Evolutionary conservation across 192 early-diverging fungal species (phyloP).

Genomic region (Dissophora globulifera): DNA sequence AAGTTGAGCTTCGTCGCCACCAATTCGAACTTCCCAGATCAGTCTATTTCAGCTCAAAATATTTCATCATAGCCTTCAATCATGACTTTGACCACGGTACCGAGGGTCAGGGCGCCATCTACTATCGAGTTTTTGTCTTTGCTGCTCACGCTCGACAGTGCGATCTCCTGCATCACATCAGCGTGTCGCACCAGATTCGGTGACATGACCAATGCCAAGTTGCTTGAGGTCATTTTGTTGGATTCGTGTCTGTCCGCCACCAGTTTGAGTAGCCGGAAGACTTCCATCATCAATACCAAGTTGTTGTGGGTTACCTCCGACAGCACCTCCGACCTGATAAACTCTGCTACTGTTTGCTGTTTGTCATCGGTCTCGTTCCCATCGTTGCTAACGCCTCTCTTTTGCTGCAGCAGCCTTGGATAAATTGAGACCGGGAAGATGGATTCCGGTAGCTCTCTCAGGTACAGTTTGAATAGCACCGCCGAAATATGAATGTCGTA

Average conservation of each 20-base stretch:
- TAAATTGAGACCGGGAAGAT: conserved; percentile 74
- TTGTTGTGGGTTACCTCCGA: conserved; percentile 59
- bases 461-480: conserved; percentile 84
- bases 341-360: conserved; percentile 55
- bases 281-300: conserved; percentile 64
- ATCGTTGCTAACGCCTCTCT: too few relatives aligned
- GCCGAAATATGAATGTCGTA: conserved; percentile 86
- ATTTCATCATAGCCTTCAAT: conserved; percentile 44
- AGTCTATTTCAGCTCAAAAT: conserved; percentile 15
- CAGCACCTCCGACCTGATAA: conserved; percentile 46
- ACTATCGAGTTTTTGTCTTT: conserved; percentile 4
- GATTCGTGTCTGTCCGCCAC: conserved; percentile 70
- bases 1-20: too few relatives aligned
- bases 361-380: too few relatives aligned
- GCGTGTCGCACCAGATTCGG: conserved; percentile 80
- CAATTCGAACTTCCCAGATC: too few relatives aligned
- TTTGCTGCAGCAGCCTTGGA: conserved; percentile 57
- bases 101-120: conserved; percentile 23
- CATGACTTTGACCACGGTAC: conserved; percentile 42
- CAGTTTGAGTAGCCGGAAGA: conserved; percentile 77
- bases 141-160: conserved; percentile 16
- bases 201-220: conserved; percentile 86
- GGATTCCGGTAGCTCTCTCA: conserved; percentile 83
- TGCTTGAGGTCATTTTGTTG: conserved; percentile 88
- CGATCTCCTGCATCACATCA: conserved; percentile 53